A percentile compares a stretch with the other conserved stretches of the same genome.
phyloP scores from a whole-genome alignment of 768 basidiomycete species.

The Mycena capillaripes region DNA sequence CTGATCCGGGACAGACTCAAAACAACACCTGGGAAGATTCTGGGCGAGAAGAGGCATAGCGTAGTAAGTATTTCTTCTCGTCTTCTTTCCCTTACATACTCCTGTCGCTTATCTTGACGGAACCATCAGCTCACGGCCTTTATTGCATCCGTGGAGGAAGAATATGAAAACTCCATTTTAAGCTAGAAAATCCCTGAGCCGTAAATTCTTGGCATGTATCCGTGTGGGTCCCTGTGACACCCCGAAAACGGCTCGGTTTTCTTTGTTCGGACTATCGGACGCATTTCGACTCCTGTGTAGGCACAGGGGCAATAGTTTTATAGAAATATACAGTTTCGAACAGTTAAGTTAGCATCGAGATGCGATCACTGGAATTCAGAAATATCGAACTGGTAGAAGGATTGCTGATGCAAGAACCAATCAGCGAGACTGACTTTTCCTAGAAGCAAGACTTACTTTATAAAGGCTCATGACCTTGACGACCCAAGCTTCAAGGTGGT shows the following conservation, averaged over 20 bases:
- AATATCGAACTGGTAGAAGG: constrained; percentile 74
- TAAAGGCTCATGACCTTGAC: constrained; percentile 95
- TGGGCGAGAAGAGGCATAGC: constrained; percentile 65
- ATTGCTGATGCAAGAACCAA: constrained; percentile 56
- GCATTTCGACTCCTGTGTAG: too few relatives aligned
- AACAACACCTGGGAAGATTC: constrained; percentile 75
- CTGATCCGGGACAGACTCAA: constrained; percentile 82
- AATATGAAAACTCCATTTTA: constrained; percentile 51
- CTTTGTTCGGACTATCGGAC: too few relatives aligned
- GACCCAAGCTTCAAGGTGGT: constrained; percentile 97
- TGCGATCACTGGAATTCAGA: constrained; percentile 54
- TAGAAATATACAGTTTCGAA: neutral
- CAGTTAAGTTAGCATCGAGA: neutral
- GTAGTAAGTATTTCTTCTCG: constrained; percentile 31
- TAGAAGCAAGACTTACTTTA: constrained; percentile 65
- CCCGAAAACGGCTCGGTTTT: too few relatives aligned
- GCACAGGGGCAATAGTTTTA: neutral
- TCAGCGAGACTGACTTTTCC: constrained; percentile 18
- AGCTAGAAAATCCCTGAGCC: neutral
- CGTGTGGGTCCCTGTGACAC: too few relatives aligned
- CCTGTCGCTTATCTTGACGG: constrained; percentile 76
- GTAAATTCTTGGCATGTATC: too few relatives aligned
- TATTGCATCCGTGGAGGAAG: constrained; percentile 68
- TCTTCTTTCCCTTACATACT: constrained; percentile 51
- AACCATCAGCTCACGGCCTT: constrained; percentile 80